Evolutionary conservation across 352 stramenopile species (phyloP).

Genomic region (Pythium sukuiense): DNA sequence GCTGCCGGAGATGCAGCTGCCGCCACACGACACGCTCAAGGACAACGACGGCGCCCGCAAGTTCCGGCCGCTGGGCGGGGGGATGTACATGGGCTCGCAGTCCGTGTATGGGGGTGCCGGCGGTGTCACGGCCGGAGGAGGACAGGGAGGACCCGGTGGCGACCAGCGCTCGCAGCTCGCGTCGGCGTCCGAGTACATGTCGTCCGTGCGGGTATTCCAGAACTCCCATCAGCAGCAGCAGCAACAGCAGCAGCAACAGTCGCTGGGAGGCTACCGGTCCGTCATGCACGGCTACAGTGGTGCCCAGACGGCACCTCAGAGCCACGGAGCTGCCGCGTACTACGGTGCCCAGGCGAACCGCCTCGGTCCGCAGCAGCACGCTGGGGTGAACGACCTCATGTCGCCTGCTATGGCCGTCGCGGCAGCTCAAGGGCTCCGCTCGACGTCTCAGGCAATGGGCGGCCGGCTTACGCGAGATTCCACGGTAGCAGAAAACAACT

Average conservation of each 20-base stretch:
- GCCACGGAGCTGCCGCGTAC: not conserved
- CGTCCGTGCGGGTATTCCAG: conserved; percentile 22
- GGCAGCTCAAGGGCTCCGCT: conserved; percentile 7
- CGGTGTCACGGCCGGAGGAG: not conserved
- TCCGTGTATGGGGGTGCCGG: conserved; percentile 12
- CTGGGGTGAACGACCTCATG: conserved; percentile 18
- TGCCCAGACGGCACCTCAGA: not conserved
- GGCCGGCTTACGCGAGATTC: conserved; percentile 3
- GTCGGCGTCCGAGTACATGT: conserved; percentile 18
- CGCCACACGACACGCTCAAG: conserved; percentile 20
- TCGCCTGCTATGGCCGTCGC: conserved; percentile 14
- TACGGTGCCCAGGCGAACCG: conserved; percentile 17
- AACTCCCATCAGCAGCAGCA: conserved; percentile 27
- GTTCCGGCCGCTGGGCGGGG: conserved; percentile 18
- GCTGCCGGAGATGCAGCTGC: conserved; percentile 26
- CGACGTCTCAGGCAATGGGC: conserved; percentile 12
- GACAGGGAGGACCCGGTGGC: not conserved
- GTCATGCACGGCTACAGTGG: conserved; percentile 25
- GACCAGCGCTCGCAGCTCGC: not conserved
- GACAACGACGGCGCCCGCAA: conserved; percentile 22
- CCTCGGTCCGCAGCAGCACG: not conserved
- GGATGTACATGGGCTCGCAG: conserved; percentile 23
- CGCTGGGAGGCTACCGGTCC: conserved; percentile 16
- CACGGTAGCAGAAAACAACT: not conserved
- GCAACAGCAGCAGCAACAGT: conserved; percentile 25